Percentiles rank a stretch among this genome's conserved stretches.
Conservation (phyloP, 768 basidiomycete species). For the Punctularia strigosozonata region DNA sequence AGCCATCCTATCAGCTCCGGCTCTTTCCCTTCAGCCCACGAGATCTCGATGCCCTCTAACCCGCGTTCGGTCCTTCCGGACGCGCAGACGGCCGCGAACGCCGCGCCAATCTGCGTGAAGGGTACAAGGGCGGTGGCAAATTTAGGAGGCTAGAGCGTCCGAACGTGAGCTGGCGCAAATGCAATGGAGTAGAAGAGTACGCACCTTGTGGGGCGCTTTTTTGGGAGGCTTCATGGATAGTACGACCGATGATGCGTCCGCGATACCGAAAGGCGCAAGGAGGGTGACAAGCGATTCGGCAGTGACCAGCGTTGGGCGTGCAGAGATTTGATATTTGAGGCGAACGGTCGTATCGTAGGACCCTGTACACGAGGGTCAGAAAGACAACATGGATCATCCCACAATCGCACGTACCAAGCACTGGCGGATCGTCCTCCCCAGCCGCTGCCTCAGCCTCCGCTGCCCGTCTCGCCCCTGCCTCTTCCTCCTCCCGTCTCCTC, state of each 20-base stretch:
- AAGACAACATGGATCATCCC: not conserved
- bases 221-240: conserved; percentile 54
- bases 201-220: conserved; percentile 40
- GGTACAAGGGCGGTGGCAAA: conserved; percentile 62
- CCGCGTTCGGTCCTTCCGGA: conserved; percentile 38
- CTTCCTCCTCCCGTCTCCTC: conserved; percentile 33
- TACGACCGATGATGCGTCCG: conserved; percentile 55
- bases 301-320: conserved; percentile 45
- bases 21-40: conserved; percentile 67
- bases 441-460: conserved; percentile 17
- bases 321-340: conserved; percentile 52
- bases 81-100: conserved; percentile 65
- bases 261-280: conserved; percentile 48
- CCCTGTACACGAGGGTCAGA: conserved; percentile 22
- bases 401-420: conserved; percentile 27
- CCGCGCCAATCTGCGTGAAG: conserved; percentile 65
- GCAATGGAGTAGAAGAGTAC: no score
- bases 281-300: conserved; percentile 35
- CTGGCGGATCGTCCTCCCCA: conserved; percentile 38
- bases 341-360: conserved; percentile 66
- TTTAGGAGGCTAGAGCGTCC: no score
- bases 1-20: conserved; percentile 65
- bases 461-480: conserved; percentile 21
- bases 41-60: conserved; percentile 50
- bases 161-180: no score